Conservation (phyloP, 2,329 filamentous ascomycete genomes). For the Monilinia laxa region DNA sequence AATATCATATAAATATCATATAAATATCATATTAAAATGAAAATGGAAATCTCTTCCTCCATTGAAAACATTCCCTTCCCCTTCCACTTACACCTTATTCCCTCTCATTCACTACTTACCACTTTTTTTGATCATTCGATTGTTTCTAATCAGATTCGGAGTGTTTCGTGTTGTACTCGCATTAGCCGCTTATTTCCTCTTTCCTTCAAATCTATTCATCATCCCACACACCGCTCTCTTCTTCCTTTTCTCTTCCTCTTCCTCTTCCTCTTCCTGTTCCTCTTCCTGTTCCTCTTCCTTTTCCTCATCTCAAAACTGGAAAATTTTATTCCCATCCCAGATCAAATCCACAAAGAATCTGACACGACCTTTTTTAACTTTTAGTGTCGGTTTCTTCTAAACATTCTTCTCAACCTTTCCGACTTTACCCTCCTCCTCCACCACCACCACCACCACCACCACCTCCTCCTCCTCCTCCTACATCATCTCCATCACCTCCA, state of each 20-base stretch:
- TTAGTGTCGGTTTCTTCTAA: slow-evolving; percentile 15
- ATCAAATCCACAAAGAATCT: slow-evolving; percentile 3
- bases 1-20: too few relatives aligned
- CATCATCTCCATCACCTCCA: neutral
- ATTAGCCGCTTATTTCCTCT: slow-evolving; percentile 19
- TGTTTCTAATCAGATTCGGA: neutral
- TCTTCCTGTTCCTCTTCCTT: neutral
- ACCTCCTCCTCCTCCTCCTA: slow-evolving; percentile 24
- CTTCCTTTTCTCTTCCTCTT: neutral
- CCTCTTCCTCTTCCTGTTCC: neutral
- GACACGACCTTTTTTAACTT: slow-evolving; percentile 12
- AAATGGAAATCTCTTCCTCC: too few relatives aligned
- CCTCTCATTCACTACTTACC: neutral
- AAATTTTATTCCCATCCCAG: neutral
- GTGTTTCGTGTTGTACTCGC: slow-evolving; percentile 8
- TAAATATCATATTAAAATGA: too few relatives aligned
- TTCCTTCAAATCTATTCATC: slow-evolving; percentile 19
- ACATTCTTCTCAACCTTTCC: slow-evolving; percentile 5
- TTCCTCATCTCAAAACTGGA: neutral
- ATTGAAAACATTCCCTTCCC: too few relatives aligned
- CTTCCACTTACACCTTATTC: too few relatives aligned
- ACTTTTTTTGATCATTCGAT: slow-evolving; percentile 1
- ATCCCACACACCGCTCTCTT: slow-evolving; percentile 13
- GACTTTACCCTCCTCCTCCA: slow-evolving; percentile 17
- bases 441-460: neutral